A percentile compares a stretch with the other conserved stretches of the same genome.
phyloP scores from a whole-genome alignment of 805 yeast species.

The Millerago galiae region DNA sequence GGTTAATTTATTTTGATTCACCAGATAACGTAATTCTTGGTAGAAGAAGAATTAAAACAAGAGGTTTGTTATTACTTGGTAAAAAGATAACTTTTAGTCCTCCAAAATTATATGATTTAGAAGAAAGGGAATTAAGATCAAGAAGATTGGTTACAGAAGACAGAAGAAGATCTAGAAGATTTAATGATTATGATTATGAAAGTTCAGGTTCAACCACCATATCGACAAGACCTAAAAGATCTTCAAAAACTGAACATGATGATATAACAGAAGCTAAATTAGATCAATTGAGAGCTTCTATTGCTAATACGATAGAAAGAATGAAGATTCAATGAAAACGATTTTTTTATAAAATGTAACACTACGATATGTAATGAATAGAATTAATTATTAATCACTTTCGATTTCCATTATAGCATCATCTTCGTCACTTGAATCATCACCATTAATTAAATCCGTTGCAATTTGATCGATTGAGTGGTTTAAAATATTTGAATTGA shows the following conservation, averaged over 20 bases:
- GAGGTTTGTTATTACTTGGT: not conserved
- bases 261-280: not conserved
- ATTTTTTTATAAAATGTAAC: no score
- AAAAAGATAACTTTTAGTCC: not conserved
- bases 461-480: constrained; percentile 21
- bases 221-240: not conserved
- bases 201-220: not conserved
- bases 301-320: not conserved
- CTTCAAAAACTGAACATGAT: not conserved
- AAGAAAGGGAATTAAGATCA: not conserved
- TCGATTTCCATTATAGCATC: constrained; percentile 54
- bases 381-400: constrained; percentile 34
- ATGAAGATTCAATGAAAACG: not conserved
- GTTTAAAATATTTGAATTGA: constrained; percentile 11
- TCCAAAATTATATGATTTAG: not conserved
- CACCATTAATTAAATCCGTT: constrained; percentile 24
- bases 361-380: no score
- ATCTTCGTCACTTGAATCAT: constrained; percentile 41
- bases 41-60: not conserved
- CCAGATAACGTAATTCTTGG: not conserved
- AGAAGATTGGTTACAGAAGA: not conserved
- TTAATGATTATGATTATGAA: not conserved
- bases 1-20: not conserved
- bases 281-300: not conserved
- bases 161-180: not conserved